phyloP scores from a whole-genome alignment of 441 rosid species.

The Hypseocharis bilobata region DNA sequence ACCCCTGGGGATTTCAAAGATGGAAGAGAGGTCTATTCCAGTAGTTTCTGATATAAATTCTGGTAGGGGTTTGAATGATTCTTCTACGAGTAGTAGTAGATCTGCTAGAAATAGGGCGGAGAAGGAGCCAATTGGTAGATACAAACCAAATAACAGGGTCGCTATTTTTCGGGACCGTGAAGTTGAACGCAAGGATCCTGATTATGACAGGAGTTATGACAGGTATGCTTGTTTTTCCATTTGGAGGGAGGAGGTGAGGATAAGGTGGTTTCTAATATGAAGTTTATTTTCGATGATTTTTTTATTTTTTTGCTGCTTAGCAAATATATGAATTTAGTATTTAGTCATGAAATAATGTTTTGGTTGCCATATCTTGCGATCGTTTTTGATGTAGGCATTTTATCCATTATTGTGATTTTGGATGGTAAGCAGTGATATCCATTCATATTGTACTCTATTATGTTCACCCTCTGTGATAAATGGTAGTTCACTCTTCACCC shows the following conservation, averaged over 20 bases:
- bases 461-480: neutral
- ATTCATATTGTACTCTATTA: no score
- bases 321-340: no score
- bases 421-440: no score
- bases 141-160: constrained; percentile 46
- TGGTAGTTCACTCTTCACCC: neutral
- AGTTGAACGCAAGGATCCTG: constrained; percentile 66
- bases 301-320: no score
- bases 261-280: no score
- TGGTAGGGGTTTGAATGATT: constrained; percentile 39
- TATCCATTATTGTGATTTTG: no score
- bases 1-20: constrained; percentile 31
- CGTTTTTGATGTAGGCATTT: no score
- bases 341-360: no score
- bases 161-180: constrained; percentile 82
- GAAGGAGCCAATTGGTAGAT: constrained; percentile 53
- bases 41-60: constrained; percentile 38
- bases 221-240: constrained; percentile 30
- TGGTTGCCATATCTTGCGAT: no score
- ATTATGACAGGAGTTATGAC: constrained; percentile 70
- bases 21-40: constrained; percentile 39
- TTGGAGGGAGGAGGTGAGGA: no score
- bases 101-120: constrained; percentile 52
- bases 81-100: constrained; percentile 44
- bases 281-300: no score